Base-by-base conservation (phyloP, 176 grass and related monocot genomes). In the Carex myosuroides region DNA sequence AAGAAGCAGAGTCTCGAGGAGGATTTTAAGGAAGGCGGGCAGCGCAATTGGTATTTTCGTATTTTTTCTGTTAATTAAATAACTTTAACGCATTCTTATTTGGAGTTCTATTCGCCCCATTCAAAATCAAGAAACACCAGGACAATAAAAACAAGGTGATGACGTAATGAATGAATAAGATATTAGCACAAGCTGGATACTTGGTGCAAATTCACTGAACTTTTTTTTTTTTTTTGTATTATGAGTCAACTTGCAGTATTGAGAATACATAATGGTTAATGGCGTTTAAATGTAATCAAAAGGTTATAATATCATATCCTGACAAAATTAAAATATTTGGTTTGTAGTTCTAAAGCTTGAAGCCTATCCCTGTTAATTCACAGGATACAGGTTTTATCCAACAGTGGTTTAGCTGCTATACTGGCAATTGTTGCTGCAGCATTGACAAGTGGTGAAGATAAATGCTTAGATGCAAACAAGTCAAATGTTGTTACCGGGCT, bases 301-400 rank as follows among this genome's bases (percentile, higher is more conserved):
- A 53, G 26, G 20, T 4, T 26, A 14, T 7, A 14, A 24, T 3
- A 52, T 75, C 46, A 54, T 75, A 54, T 29, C 12, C 46, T 29
- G 11, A 54, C 11, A 29, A 29, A 52, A 75, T 6, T 29, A 70
- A 75, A 53, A 54, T 54, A 20, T 16, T 29, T 53, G 46, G 21
- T 53, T 75, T 14, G 46, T 53, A 14, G 10, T 75, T 22, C 4
- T 26, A 16, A 75, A 75, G 46, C 17, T 30, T 75, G 44, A 53
- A 53, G 18, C 3, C 21, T 53, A 7, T 64, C 0, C 0, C 73
- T 86, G 81, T 55, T 87, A 66, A 59, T 85, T 86, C 89, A 64
- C 79, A 97, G 92, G 95, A 90, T 90, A 60, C 95, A 98, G 81
- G 95, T 98, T 87, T 89, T 98, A 52, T 79, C 89, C 37, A 98